Conservation (phyloP, 75 land plant genomes). For the Ceratopteris richardii region DNA sequence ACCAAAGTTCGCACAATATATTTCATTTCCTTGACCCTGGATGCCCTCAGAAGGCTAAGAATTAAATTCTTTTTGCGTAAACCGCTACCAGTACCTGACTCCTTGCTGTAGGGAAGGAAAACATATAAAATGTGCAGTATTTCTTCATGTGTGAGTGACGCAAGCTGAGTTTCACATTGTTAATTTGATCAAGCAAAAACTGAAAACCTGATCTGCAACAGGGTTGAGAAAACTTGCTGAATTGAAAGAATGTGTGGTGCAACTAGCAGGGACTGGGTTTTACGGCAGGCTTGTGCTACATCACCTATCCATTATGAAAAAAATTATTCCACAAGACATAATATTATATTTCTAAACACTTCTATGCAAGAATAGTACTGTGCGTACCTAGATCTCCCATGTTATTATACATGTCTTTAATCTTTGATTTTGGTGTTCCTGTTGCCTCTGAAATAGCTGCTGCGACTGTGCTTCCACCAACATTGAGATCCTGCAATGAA, state of each 20-base stretch:
- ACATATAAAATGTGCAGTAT: too few species aligned
- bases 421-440: slow-evolving; percentile 58
- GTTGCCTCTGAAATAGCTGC: slow-evolving; percentile 83
- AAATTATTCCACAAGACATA: slow-evolving; percentile 1
- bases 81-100: slow-evolving; percentile 76
- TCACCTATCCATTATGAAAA: too few species aligned
- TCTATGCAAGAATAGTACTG: too few species aligned
- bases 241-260: slow-evolving; percentile 61
- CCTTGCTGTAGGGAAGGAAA: slow-evolving; percentile 28
- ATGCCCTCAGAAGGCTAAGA: slow-evolving; percentile 67
- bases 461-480: slow-evolving; percentile 68
- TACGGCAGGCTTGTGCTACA: slow-evolving; percentile 91
- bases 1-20: slow-evolving; percentile 94
- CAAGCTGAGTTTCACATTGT: not conserved
- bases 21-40: slow-evolving; percentile 90
- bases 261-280: slow-evolving; percentile 69
- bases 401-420: slow-evolving; percentile 71
- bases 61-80: slow-evolving; percentile 59
- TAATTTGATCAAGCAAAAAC: too few species aligned
- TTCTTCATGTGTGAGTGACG: too few species aligned
- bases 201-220: slow-evolving; percentile 66
- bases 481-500: slow-evolving; percentile 84
- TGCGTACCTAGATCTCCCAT: slow-evolving; percentile 87
- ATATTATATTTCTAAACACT: too few species aligned
- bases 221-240: slow-evolving; percentile 46